Conservation (phyloP, 2,329 filamentous ascomycete genomes). For the Fusarium coffeatum region DNA sequence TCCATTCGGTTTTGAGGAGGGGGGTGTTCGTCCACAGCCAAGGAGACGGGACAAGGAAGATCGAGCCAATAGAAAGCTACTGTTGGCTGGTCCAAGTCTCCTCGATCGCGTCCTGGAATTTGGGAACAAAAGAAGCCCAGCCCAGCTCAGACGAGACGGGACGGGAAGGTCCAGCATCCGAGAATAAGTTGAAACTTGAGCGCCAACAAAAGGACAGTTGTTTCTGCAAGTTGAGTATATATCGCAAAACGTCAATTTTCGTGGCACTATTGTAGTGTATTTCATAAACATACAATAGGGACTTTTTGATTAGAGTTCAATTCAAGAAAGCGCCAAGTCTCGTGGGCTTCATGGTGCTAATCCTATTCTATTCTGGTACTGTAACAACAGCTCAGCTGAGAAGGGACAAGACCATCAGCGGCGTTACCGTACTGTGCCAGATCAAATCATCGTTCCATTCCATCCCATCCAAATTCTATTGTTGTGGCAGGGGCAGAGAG, state of each 20-base stretch:
- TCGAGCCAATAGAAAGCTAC: slow-evolving; percentile 19
- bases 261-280: background rate
- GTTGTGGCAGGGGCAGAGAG: background rate
- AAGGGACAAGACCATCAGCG: background rate
- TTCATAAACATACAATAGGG: background rate
- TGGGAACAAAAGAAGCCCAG: background rate
- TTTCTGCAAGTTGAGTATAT: slow-evolving; percentile 19
- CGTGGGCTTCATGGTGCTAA: background rate
- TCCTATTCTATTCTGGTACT: background rate
- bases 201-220: background rate
- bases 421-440: background rate
- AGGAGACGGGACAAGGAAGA: slow-evolving; percentile 39
- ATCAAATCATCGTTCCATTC: background rate
- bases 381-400: background rate
- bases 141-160: slow-evolving; percentile 4
- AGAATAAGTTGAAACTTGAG: slow-evolving; percentile 13
- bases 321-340: background rate
- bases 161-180: slow-evolving; percentile 29
- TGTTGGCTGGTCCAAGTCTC: slow-evolving; percentile 15
- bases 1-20: slow-evolving; percentile 16
- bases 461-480: background rate
- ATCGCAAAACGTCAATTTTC: background rate
- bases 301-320: slow-evolving; percentile 1
- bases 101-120: slow-evolving; percentile 5
- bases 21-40: slow-evolving; percentile 40